Evolutionary conservation across 2,329 filamentous ascomycete species (phyloP).

Genomic region (Beauveria sp.): DNA sequence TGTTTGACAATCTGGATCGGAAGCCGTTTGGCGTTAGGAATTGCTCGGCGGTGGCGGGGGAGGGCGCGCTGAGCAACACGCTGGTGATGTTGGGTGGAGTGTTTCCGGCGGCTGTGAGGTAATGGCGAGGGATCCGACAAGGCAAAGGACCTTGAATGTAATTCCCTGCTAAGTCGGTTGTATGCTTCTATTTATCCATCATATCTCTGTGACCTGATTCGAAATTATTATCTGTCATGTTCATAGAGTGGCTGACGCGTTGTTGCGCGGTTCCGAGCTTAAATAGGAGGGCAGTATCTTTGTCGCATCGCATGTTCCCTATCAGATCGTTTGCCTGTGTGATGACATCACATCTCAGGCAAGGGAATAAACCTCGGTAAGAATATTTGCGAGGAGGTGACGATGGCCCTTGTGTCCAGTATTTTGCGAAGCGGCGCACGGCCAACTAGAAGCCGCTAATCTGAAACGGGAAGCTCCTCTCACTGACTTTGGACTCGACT

Average conservation of each 20-base stretch:
- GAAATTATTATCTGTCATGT: background rate
- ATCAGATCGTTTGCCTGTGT: slow-evolving; percentile 5
- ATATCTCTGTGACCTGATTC: too few relatives aligned
- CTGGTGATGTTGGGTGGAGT: slow-evolving; percentile 13
- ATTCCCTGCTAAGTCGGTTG: too few relatives aligned
- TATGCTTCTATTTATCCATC: too few relatives aligned
- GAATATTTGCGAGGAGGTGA: background rate
- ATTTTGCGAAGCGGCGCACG: background rate
- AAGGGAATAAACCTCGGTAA: background rate
- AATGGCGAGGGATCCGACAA: background rate
- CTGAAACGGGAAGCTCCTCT: background rate
- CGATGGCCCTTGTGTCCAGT: background rate
- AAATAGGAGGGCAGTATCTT: background rate
- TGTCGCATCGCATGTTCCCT: background rate
- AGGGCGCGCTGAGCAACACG: slow-evolving; percentile 11
- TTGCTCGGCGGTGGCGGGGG: slow-evolving; percentile 10
- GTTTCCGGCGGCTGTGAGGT: background rate
- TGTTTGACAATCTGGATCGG: slow-evolving; percentile 15
- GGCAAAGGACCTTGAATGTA: background rate
- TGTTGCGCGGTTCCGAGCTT: too few relatives aligned
- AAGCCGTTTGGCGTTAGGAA: slow-evolving; percentile 14
- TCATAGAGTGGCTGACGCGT: background rate
- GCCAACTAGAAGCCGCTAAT: background rate
- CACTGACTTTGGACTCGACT: background rate
- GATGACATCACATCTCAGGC: background rate